Percentiles rank a stretch among this genome's conserved stretches.
Conservation (phyloP, 768 basidiomycete species). For the Lanmaoa pseudosensibilis region DNA sequence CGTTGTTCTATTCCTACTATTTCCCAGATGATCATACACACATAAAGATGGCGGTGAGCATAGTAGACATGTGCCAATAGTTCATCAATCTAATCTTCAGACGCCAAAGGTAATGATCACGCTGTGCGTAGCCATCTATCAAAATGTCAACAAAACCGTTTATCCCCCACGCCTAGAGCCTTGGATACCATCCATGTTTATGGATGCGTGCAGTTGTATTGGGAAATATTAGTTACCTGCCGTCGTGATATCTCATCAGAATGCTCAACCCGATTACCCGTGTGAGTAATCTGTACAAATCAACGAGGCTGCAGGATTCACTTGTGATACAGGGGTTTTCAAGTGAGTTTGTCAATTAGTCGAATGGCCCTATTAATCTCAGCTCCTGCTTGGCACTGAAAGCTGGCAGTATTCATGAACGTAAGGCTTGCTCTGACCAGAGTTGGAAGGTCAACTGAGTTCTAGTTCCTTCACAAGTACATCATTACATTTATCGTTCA, state of each 20-base stretch:
- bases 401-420: constrained; percentile 1
- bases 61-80: background rate
- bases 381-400: background rate
- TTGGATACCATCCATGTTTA: constrained; percentile 7
- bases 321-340: background rate
- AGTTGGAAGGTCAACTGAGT: background rate
- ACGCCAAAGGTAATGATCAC: background rate
- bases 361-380: background rate
- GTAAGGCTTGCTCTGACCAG: constrained; percentile 1
- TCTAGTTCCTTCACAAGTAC: background rate
- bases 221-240: constrained; percentile 1
- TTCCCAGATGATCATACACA: background rate
- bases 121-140: background rate
- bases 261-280: background rate
- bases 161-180: background rate
- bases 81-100: background rate
- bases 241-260: background rate
- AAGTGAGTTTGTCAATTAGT: background rate
- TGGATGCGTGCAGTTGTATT: constrained; percentile 5
- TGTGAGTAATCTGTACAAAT: background rate
- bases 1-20: constrained; percentile 5
- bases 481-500: constrained; percentile 1
- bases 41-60: constrained; percentile 4
- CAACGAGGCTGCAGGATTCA: background rate
- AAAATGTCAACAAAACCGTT: background rate